Evolutionary conservation across 305 asterid genomes (phyloP).

Genomic region (Solanum hybrid): DNA sequence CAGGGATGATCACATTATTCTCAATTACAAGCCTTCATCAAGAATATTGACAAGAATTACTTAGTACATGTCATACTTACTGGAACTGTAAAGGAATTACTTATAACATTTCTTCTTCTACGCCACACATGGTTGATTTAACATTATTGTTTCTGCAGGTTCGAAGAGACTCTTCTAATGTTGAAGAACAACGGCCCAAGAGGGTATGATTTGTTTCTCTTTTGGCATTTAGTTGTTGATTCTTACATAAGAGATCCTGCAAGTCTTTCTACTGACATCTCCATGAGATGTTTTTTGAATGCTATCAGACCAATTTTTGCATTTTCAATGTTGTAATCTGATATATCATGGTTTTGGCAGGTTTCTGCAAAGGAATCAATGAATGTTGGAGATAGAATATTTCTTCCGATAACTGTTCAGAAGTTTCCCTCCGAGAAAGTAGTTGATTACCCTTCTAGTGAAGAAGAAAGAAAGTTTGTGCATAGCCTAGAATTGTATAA

Average conservation of each 20-base stretch:
- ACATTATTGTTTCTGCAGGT: conserved; percentile 34
- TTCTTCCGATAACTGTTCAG: conserved; percentile 67
- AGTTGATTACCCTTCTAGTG: conserved; percentile 24
- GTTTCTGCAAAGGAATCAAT: conserved; percentile 72
- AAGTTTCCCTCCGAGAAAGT: conserved; percentile 27
- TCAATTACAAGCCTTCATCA: background rate
- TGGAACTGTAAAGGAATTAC: background rate
- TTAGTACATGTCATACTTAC: background rate
- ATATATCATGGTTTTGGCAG: conserved; percentile 27
- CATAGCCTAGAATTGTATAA: conserved; percentile 59
- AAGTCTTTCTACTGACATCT: background rate
- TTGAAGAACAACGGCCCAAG: conserved; percentile 34
- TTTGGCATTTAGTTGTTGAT: background rate
- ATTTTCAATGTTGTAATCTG: background rate
- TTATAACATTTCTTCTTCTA: background rate
- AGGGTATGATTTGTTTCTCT: conserved; percentile 36
- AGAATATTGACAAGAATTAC: background rate
- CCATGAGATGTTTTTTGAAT: background rate
- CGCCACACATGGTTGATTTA: background rate
- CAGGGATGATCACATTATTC: background rate
- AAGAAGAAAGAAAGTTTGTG: conserved; percentile 45
- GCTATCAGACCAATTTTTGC: background rate
- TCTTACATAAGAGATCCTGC: background rate
- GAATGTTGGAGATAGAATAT: conserved; percentile 56
- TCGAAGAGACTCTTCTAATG: conserved; percentile 43